phyloP scores from a whole-genome alignment of 192 early-diverging fungal species.

The Backusella mclennaniae region DNA sequence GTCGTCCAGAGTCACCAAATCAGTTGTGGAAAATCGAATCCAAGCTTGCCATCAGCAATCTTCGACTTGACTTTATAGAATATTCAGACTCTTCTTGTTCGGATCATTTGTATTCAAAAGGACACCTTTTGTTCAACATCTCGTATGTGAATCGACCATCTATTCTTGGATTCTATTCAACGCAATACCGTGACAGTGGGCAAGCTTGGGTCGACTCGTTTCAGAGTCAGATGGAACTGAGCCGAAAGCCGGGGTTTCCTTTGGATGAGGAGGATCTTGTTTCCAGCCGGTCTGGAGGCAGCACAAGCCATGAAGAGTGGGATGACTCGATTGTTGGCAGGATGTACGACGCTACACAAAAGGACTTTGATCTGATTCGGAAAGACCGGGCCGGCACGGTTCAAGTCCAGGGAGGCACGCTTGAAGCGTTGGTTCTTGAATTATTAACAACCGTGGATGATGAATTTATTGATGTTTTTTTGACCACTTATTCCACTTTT shows the following conservation, averaged over 20 bases:
- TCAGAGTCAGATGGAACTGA: neutral
- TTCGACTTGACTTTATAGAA: neutral
- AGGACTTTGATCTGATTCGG: slow-evolving; percentile 52
- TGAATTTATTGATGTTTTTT: slow-evolving; percentile 37
- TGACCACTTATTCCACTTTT: slow-evolving; percentile 42
- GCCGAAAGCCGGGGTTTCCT: neutral
- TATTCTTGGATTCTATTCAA: slow-evolving; percentile 2
- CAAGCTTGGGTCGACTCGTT: neutral
- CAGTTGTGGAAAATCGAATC: slow-evolving; percentile 8
- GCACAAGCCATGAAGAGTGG: neutral
- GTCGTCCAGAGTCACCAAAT: neutral
- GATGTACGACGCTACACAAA: slow-evolving; percentile 24
- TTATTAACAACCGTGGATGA: slow-evolving; percentile 45
- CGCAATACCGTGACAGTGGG: neutral
- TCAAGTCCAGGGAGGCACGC: slow-evolving; percentile 37
- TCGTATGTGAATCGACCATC: neutral
- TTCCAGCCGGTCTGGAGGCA: slow-evolving; percentile 13
- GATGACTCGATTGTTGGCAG: neutral
- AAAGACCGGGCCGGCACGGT: neutral
- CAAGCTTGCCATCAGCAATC: neutral
- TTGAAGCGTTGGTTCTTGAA: slow-evolving; percentile 60
- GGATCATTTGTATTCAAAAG: neutral
- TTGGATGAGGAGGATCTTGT: neutral
- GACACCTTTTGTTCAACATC: neutral
- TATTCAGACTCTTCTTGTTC: neutral